These are phyloP conservation scores for Microsporum audouinii DNA, from an alignment of 2,329 filamentous ascomycete species.

Conservation along the genomic window DNA sequence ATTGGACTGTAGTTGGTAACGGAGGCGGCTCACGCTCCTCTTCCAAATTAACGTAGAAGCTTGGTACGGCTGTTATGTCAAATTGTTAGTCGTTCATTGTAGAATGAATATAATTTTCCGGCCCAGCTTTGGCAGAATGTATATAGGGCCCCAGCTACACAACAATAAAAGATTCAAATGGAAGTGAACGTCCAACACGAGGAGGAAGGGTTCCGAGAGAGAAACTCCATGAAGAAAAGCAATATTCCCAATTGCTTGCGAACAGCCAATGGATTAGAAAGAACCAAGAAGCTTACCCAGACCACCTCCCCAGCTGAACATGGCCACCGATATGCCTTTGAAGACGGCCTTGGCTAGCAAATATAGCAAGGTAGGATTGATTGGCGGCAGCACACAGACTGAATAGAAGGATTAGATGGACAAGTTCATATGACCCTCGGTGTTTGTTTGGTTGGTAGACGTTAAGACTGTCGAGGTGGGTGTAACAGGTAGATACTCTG, in stretches of 20 bases:
- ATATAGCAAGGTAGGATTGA: neutral
- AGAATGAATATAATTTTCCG: neutral
- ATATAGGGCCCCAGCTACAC: neutral
- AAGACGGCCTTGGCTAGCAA: neutral
- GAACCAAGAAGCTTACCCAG: constrained; percentile 11
- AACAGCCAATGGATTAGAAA: neutral
- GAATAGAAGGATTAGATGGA: neutral
- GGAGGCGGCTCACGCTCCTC: constrained; percentile 40
- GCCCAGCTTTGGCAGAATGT: neutral
- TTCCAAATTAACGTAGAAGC: constrained; percentile 25
- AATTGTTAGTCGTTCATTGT: neutral
- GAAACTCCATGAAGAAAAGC: neutral
- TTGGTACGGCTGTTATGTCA: constrained; percentile 18
- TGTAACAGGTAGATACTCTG: neutral
- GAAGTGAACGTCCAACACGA: neutral
- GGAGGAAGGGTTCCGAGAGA: neutral
- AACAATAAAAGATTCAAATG: neutral
- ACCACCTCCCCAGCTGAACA: constrained; percentile 15
- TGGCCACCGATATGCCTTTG: neutral
- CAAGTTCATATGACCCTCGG: neutral
- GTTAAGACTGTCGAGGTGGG: neutral
- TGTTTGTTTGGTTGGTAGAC: neutral
- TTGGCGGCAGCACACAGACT: neutral
- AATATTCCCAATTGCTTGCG: neutral
- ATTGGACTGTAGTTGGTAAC: constrained; percentile 40